phyloP scores from a whole-genome alignment of 2,329 filamentous ascomycete genomes.

The Penicillium paneum region DNA sequence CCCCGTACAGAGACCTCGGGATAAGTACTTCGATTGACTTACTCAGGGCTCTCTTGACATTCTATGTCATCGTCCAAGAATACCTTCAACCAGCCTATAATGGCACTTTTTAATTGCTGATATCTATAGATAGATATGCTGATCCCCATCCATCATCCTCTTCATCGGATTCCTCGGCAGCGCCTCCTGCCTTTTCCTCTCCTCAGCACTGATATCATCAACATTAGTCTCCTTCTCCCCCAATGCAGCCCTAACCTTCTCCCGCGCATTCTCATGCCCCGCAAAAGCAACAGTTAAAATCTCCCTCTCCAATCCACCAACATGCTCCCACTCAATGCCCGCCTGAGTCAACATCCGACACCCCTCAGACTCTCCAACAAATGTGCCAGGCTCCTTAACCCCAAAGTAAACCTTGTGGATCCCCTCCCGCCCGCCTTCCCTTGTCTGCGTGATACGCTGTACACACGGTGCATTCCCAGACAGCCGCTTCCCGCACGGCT shows the following conservation, averaged over 20 bases:
- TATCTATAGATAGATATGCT: conserved; percentile 11
- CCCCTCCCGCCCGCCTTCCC: conserved; percentile 50
- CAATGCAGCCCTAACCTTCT: conserved; percentile 28
- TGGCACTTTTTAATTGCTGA: not conserved
- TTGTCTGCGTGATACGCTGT: conserved; percentile 65
- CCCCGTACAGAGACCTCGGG: too few species aligned
- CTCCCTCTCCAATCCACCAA: conserved; percentile 72
- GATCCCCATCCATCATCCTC: conserved; percentile 45
- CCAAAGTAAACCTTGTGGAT: conserved; percentile 82
- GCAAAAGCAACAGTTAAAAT: conserved; percentile 80
- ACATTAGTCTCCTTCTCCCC: conserved; percentile 34
- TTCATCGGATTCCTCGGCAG: conserved; percentile 46
- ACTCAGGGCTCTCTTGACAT: not conserved
- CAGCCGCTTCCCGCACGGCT: conserved; percentile 47
- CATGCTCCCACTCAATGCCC: conserved; percentile 70
- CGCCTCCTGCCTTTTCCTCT: conserved; percentile 37
- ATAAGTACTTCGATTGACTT: not conserved
- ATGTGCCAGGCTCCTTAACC: conserved; percentile 83
- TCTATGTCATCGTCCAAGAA: not conserved
- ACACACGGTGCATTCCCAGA: conserved; percentile 58
- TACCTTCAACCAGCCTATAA: not conserved
- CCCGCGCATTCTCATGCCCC: conserved; percentile 59
- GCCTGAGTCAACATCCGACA: conserved; percentile 65
- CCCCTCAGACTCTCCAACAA: conserved; percentile 79
- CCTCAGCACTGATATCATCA: conserved; percentile 40